Evolutionary conservation across 139 green algal species (phyloP).

Genomic region (Axilococcus clingmanii): DNA sequence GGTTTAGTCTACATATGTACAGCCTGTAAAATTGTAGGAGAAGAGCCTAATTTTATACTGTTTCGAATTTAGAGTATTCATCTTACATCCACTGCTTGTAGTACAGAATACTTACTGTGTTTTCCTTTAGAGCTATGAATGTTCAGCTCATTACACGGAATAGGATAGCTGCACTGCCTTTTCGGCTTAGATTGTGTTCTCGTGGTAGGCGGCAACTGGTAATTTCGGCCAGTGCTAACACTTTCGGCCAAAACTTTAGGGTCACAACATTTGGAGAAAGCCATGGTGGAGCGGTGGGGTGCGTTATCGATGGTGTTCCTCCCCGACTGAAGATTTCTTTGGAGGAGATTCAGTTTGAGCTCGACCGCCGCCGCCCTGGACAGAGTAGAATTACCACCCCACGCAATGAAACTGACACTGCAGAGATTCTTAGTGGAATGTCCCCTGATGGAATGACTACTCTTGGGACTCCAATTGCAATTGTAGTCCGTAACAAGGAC

Average conservation of each 20-base stretch:
- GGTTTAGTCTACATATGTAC: no score
- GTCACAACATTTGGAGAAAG: slow-evolving; percentile 97
- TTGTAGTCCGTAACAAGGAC: slow-evolving; percentile 96
- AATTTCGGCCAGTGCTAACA: slow-evolving; percentile 54
- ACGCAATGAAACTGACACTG: slow-evolving; percentile 88
- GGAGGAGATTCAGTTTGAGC: slow-evolving; percentile 70
- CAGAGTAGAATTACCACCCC: slow-evolving; percentile 97
- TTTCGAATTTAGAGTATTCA: no score
- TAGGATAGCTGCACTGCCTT: no score
- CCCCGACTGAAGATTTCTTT: slow-evolving; percentile 72
- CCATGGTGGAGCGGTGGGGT: slow-evolving; percentile 93
- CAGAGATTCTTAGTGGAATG: slow-evolving; percentile 84
- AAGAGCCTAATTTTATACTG: no score
- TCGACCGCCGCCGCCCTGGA: slow-evolving; percentile 79
- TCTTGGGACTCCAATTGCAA: slow-evolving; percentile 84
- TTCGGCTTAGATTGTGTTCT: no score
- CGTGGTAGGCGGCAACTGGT: no score
- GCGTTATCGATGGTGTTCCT: slow-evolving; percentile 92
- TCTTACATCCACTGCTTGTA: no score
- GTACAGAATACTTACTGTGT: no score
- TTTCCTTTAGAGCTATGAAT: no score
- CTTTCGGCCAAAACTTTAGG: slow-evolving; percentile 80
- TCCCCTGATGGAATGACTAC: slow-evolving; percentile 65
- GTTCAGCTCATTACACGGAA: no score
- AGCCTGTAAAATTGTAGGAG: no score